phyloP scores from a whole-genome alignment of 148 eudicot species.

The Silene latifolia region DNA sequence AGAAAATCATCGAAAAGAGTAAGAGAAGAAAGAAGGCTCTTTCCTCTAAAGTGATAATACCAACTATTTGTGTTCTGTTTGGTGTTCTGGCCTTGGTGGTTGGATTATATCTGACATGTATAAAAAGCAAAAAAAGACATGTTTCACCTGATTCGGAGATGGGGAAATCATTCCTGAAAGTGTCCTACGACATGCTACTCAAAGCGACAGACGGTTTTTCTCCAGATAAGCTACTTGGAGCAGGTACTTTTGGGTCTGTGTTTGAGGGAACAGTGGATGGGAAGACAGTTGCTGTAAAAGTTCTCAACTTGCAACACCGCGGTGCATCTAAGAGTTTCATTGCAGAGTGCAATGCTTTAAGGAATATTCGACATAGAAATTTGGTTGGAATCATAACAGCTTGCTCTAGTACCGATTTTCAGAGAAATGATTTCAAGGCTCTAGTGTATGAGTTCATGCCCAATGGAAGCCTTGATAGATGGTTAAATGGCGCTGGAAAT shows the following conservation, averaged over 20 bases:
- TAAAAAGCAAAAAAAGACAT: too few species aligned
- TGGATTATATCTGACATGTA: too few species aligned
- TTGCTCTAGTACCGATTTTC: constrained; percentile 28
- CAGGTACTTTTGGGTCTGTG: constrained; percentile 22
- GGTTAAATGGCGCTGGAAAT: constrained; percentile 13
- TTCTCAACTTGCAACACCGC: constrained; percentile 19
- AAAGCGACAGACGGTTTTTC: constrained; percentile 17
- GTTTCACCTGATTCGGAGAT: not conserved
- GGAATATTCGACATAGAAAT: constrained; percentile 26
- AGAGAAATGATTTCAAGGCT: constrained; percentile 25
- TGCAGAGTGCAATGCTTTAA: constrained; percentile 28
- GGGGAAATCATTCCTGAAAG: constrained; percentile 13
- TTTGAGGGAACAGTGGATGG: constrained; percentile 20
- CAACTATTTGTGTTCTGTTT: too few species aligned
- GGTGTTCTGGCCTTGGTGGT: too few species aligned
- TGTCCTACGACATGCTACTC: constrained; percentile 18
- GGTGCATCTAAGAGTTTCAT: constrained; percentile 29
- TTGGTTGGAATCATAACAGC: constrained; percentile 22
- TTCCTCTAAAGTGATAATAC: too few species aligned
- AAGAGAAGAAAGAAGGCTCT: too few species aligned
- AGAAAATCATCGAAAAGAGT: not conserved
- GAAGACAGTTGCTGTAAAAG: constrained; percentile 17
- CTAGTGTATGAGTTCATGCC: constrained; percentile 26
- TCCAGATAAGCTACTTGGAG: constrained; percentile 16
- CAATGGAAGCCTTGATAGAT: constrained; percentile 21